Evolutionary conservation across 441 rosid genomes (phyloP).

Genomic region (Geranium incanum): DNA sequence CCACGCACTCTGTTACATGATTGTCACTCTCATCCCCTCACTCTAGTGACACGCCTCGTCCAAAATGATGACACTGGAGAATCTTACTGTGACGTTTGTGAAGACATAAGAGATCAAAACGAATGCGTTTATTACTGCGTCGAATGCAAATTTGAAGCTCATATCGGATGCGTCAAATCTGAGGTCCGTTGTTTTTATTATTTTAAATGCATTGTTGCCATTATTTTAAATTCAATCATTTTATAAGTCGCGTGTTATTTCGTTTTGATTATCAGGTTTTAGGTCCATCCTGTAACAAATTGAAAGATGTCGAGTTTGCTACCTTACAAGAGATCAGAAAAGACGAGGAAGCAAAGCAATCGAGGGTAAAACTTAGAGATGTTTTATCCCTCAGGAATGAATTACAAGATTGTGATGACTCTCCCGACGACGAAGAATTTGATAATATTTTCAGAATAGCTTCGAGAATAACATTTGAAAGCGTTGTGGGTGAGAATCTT

Average conservation of each 20-base stretch:
- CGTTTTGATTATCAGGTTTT: too few species aligned
- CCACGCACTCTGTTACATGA: neutral
- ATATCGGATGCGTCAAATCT: conserved; percentile 5
- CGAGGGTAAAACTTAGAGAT: too few species aligned
- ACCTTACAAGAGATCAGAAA: too few species aligned
- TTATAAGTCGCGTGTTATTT: neutral
- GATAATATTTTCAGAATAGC: neutral
- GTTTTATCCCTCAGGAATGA: neutral
- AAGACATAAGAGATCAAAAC: conserved; percentile 9
- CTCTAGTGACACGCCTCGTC: neutral
- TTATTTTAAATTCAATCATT: too few species aligned
- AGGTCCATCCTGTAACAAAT: too few species aligned
- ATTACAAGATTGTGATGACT: neutral
- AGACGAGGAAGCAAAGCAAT: neutral
- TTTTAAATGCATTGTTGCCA: neutral
- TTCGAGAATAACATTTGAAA: too few species aligned
- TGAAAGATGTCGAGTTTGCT: too few species aligned
- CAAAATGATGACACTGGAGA: neutral
- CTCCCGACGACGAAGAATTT: neutral
- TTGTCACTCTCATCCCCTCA: conserved; percentile 17
- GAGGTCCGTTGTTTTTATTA: conserved; percentile 16
- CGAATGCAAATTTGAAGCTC: conserved; percentile 12
- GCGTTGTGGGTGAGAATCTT: too few species aligned
- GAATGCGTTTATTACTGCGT: conserved; percentile 17
- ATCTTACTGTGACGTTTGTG: conserved; percentile 27